Base-by-base conservation (phyloP, 768 basidiomycete genomes). In the Hypsizygus marmoreus region DNA sequence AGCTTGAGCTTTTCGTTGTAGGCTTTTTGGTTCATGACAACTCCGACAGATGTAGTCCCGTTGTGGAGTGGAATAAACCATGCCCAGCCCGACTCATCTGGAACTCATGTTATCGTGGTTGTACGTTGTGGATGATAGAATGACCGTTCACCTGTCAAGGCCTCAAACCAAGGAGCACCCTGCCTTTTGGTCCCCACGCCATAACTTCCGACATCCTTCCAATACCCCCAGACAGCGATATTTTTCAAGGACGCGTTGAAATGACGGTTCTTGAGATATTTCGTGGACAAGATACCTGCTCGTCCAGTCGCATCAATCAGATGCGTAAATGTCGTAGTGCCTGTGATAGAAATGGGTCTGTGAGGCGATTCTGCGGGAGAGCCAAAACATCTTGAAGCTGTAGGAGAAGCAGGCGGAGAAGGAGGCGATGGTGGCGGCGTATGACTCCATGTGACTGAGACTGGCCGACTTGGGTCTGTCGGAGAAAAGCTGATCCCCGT, bases 181-280 rank as follows among this genome's bases (percentile, higher is more conserved):
- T 78, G 69, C 30, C 82, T 70, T 13, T 59, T 37, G 3, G 80
- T 76, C 31, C 74, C 75, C 19, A 48, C 47, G 3, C 77, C 79
- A 56, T 84, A 90, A 26, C 67, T 69, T 12, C 66, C 72, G 1
- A 74, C 74, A 14, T 73, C 71, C 29, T 60, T 70, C 86, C 86
- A 91, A 55, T 91, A 90, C 3, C 81, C 87, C 88, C 88, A 91
- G 16, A 84, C 70, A 3, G 87, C 88, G 12, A 88, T 72, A 55
- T 91, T 91, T 57, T 80, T 82, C 42, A 91, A 58, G 3, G 82
- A 81, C 26, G 76, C 73, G 45, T 87, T 89, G 60, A 79, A 82
- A 50, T 74, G 79, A 32, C 88, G 73, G 58, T 85, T 86, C 58
- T 82, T 83, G 20, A 88, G 65, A 57, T 88, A 88, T 35, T 71